Conservation (phyloP, 345 rosid genomes). For the Viola odorata region DNA sequence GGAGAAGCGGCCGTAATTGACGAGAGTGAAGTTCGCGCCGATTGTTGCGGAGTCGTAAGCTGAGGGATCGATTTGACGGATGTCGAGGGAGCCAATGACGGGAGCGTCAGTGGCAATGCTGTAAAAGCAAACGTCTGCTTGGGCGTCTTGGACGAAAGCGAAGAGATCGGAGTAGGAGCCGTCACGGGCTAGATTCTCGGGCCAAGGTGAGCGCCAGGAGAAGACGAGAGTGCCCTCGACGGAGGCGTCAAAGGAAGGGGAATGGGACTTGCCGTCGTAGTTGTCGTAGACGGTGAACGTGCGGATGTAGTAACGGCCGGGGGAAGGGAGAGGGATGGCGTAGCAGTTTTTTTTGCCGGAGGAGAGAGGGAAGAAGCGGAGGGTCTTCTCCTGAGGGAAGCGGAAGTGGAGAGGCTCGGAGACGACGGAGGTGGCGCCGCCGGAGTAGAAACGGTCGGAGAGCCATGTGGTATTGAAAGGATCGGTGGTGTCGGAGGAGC, state of each 20-base stretch:
- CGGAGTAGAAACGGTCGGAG: conserved; percentile 74
- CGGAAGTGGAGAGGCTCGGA: conserved; percentile 87
- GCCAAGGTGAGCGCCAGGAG: conserved; percentile 94
- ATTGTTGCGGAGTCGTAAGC: conserved; percentile 52
- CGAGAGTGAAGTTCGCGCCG: conserved; percentile 46
- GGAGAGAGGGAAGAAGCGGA: conserved; percentile 87
- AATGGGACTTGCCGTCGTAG: conserved; percentile 79
- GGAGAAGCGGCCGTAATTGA: conserved; percentile 80
- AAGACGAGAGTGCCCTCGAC: conserved; percentile 88
- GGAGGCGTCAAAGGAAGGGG: conserved; percentile 85
- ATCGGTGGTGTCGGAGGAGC: conserved; percentile 47
- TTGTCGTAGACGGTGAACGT: conserved; percentile 97
- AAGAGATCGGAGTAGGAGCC: conserved; percentile 96
- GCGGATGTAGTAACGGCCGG: conserved; percentile 79
- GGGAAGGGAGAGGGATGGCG: conserved; percentile 54
- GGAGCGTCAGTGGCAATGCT: conserved; percentile 96
- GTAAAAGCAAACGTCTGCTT: conserved; percentile 82
- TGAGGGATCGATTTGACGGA: conserved; percentile 62
- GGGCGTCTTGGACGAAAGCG: conserved; percentile 68
- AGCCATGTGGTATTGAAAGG: conserved; percentile 70
- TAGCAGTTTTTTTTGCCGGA: conserved; percentile 97
- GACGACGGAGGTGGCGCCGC: conserved; percentile 59
- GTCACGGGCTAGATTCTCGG: conserved; percentile 45
- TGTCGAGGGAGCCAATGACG: conserved; percentile 69
- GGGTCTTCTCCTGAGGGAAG: conserved; percentile 56